A percentile compares a stretch with the other conserved stretches of the same genome.
Conservation (phyloP, 352 stramenopile genomes). For the Globisporangium iwayamae region DNA sequence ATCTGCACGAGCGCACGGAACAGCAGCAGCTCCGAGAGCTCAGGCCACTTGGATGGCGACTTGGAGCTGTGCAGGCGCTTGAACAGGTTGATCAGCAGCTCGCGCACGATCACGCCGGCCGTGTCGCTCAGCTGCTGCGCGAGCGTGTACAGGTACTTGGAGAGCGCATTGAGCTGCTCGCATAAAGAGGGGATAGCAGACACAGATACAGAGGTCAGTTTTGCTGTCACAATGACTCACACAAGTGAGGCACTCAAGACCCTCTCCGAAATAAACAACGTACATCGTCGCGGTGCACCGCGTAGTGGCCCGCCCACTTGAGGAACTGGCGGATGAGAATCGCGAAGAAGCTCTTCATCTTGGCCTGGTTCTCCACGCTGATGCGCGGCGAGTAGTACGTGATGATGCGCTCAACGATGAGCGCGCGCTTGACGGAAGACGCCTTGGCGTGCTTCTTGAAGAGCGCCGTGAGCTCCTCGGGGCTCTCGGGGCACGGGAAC, state of each 20-base stretch:
- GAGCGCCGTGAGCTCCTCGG: conserved; percentile 86
- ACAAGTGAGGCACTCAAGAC: background rate
- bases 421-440: conserved; percentile 59
- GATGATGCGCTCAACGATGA: conserved; percentile 92
- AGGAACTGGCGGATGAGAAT: conserved; percentile 94
- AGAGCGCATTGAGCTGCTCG: conserved; percentile 71
- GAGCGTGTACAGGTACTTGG: conserved; percentile 85
- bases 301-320: conserved; percentile 81
- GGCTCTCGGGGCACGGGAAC: conserved; percentile 91
- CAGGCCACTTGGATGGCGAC: conserved; percentile 79
- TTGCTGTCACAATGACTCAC: background rate
- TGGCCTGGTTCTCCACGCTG: conserved; percentile 92
- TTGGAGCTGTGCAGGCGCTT: conserved; percentile 86
- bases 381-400: conserved; percentile 93
- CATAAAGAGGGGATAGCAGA: background rate
- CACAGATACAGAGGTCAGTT: background rate
- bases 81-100: conserved; percentile 89
- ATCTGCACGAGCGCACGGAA: conserved; percentile 87
- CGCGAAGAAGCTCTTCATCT: conserved; percentile 96
- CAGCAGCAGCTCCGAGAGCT: conserved; percentile 87
- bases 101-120: conserved; percentile 83
- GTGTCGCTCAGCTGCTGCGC: conserved; percentile 89
- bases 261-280: conserved; percentile 6
- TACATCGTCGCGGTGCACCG: conserved; percentile 62
- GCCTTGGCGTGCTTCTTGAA: conserved; percentile 88